phyloP scores from a whole-genome alignment of 2,329 filamentous ascomycete genomes.

The Ophiostoma sp. region DNA sequence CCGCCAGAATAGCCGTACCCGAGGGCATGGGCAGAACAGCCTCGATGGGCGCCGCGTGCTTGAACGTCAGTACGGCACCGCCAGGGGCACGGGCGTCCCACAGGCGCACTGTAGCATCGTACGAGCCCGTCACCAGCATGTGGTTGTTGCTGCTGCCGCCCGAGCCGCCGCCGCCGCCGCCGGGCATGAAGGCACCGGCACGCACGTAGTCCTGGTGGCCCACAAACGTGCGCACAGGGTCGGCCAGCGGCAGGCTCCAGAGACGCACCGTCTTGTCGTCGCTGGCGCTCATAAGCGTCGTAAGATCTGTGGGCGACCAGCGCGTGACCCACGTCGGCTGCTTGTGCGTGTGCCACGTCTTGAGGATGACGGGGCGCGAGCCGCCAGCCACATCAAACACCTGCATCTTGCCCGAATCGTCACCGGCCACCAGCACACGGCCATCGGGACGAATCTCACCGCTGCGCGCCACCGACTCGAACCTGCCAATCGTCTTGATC shows the following conservation, averaged over 20 bases:
- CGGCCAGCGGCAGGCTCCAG: slow-evolving; percentile 87
- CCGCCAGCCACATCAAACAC: slow-evolving; percentile 76
- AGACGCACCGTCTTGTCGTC: slow-evolving; percentile 91
- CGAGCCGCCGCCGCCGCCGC: slow-evolving; percentile 35
- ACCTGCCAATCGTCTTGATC: slow-evolving; percentile 90
- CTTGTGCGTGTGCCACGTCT: slow-evolving; percentile 93
- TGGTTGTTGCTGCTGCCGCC: slow-evolving; percentile 48
- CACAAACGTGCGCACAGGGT: slow-evolving; percentile 72
- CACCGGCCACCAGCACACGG: slow-evolving; percentile 83
- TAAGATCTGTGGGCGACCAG: slow-evolving; percentile 88
- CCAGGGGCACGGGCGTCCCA: slow-evolving; percentile 83
- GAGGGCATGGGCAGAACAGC: slow-evolving; percentile 83
- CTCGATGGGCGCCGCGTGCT: slow-evolving; percentile 87
- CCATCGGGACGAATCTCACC: slow-evolving; percentile 88
- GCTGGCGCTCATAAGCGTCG: slow-evolving; percentile 81
- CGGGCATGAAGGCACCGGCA: slow-evolving; percentile 80
- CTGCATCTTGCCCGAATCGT: slow-evolving; percentile 88
- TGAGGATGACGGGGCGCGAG: slow-evolving; percentile 80
- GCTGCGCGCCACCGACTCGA: slow-evolving; percentile 86
- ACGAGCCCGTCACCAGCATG: slow-evolving; percentile 84
- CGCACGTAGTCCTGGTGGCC: slow-evolving; percentile 94
- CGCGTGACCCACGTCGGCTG: slow-evolving; percentile 90
- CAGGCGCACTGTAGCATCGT: slow-evolving; percentile 88
- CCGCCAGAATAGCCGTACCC: slow-evolving; percentile 81
- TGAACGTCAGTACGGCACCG: slow-evolving; percentile 82